A percentile compares a stretch with the other conserved stretches of the same genome.
Evolutionary conservation across 2,329 filamentous ascomycete genomes (phyloP).

Genomic region (Talaromyces islandicus): DNA sequence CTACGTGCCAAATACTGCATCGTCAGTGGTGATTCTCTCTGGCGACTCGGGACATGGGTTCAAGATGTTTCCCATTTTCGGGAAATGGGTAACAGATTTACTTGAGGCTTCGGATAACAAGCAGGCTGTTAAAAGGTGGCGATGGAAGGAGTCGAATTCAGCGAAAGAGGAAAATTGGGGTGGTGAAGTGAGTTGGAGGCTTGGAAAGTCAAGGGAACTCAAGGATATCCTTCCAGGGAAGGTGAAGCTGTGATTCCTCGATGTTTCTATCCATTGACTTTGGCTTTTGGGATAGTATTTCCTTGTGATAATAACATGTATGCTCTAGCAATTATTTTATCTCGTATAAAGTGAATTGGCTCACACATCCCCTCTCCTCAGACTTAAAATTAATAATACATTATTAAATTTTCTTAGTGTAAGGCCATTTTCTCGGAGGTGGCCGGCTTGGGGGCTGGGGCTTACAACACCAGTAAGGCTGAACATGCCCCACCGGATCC

Average conservation of each 20-base stretch:
- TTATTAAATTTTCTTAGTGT: too few relatives aligned
- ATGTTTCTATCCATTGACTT: background rate
- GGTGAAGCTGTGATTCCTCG: background rate
- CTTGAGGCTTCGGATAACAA: background rate
- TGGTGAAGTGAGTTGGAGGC: constrained; percentile 45
- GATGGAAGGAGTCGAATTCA: background rate
- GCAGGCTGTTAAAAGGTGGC: background rate
- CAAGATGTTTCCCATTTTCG: constrained; percentile 55
- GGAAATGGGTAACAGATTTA: constrained; percentile 17
- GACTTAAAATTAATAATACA: too few relatives aligned
- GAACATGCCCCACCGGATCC: too few relatives aligned
- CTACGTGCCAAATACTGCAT: constrained; percentile 45
- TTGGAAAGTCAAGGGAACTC: constrained; percentile 32
- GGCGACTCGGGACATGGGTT: constrained; percentile 59
- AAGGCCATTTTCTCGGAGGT: too few relatives aligned
- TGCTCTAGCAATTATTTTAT: too few relatives aligned
- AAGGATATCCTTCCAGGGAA: constrained; percentile 15
- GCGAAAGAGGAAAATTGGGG: constrained; percentile 27
- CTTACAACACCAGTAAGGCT: too few relatives aligned
- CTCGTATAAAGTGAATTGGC: too few relatives aligned
- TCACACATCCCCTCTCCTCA: too few relatives aligned
- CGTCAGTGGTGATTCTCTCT: constrained; percentile 52
- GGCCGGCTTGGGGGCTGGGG: too few relatives aligned
- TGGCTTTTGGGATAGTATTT: background rate
- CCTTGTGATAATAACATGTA: background rate